These are phyloP conservation scores for Yamadazyma trypodendri DNA, from an alignment of 1,139 yeast genomes.

Conservation along the genomic window DNA sequence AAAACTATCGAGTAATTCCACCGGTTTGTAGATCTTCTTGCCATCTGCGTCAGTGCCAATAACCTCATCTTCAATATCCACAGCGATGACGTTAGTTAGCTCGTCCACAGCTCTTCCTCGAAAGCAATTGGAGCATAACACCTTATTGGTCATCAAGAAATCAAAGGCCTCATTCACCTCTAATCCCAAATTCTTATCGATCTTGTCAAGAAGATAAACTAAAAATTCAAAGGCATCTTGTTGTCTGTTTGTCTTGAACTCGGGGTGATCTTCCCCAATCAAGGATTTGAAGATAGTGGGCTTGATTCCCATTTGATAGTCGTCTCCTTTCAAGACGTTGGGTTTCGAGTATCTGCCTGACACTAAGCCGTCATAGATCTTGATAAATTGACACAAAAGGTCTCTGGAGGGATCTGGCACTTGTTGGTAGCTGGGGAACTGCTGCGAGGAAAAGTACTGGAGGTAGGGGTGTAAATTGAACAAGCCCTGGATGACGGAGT, in stretches of 20 bases:
- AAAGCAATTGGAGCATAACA: conserved; percentile 62
- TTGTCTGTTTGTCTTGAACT: conserved; percentile 82
- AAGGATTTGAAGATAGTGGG: conserved; percentile 75
- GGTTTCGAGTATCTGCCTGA: conserved; percentile 75
- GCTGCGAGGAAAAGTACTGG: conserved; percentile 28
- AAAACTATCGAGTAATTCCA: conserved; percentile 54
- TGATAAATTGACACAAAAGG: conserved; percentile 68
- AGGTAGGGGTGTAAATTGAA: conserved; percentile 38
- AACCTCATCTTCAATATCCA: conserved; percentile 53
- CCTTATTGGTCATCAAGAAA: conserved; percentile 62
- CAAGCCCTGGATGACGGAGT: conserved; percentile 75
- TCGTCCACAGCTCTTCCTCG: conserved; percentile 59
- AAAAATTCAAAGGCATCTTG: conserved; percentile 95
- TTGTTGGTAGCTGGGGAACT: conserved; percentile 25
- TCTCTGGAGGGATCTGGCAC: conserved; percentile 59
- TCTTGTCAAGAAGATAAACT: conserved; percentile 59
- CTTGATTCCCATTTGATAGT: conserved; percentile 72
- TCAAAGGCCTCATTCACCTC: conserved; percentile 52
- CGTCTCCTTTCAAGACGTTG: conserved; percentile 41
- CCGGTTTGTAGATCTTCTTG: conserved; percentile 46
- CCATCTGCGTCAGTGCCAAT: conserved; percentile 43
- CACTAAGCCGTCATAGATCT: conserved; percentile 73
- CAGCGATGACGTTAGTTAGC: conserved; percentile 64
- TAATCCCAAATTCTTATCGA: conserved; percentile 55
- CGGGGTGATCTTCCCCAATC: conserved; percentile 76